Evolutionary conservation across 192 early-diverging fungal genomes (phyloP).

Genomic region (Coemansia sp.): DNA sequence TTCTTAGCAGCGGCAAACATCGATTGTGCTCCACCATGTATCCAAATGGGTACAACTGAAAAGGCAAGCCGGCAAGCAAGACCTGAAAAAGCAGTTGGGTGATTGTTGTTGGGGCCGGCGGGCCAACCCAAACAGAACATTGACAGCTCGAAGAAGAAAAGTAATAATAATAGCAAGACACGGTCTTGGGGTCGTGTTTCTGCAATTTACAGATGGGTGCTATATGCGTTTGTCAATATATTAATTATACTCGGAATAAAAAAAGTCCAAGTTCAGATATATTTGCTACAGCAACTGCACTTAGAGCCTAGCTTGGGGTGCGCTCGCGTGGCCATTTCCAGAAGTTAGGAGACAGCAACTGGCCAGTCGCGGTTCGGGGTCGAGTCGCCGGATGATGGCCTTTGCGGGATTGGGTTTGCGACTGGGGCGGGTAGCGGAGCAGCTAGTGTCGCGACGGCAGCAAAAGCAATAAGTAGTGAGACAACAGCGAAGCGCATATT

Average conservation of each 20-base stretch:
- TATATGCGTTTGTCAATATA: background rate
- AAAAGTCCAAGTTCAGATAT: background rate
- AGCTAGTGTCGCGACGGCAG: constrained; percentile 20
- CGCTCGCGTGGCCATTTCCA: background rate
- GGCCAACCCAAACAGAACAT: background rate
- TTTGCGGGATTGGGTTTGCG: constrained; percentile 1
- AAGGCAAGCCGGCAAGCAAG: background rate
- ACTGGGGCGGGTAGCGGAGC: constrained; percentile 24
- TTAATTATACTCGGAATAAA: constrained; percentile 2
- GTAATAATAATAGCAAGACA: background rate
- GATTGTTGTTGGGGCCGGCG: background rate
- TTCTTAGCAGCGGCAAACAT: background rate
- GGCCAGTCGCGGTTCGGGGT: constrained; percentile 53
- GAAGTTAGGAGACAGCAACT: constrained; percentile 27
- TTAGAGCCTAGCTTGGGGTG: background rate
- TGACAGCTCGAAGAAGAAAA: background rate
- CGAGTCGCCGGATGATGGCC: constrained; percentile 1
- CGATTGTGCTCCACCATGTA: background rate
- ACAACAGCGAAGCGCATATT: constrained; percentile 26
- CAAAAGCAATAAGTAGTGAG: constrained; percentile 24
- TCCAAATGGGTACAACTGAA: background rate
- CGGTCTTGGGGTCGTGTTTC: background rate
- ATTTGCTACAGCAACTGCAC: background rate
- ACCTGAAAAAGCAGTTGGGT: background rate
- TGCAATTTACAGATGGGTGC: background rate